phyloP scores from a whole-genome alignment of 192 early-diverging fungal species.

The Dissophora ornata region DNA sequence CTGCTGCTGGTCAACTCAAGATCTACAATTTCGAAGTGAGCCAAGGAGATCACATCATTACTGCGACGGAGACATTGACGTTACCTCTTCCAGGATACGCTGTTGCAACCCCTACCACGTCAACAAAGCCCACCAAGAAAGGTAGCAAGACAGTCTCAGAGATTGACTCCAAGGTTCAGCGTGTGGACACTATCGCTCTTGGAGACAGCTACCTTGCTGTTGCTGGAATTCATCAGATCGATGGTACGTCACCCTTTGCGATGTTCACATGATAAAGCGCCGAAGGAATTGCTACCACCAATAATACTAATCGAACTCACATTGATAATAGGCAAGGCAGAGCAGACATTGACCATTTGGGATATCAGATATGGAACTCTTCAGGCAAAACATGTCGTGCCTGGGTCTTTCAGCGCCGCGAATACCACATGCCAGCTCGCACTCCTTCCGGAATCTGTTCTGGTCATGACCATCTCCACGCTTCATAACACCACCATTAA shows the following conservation, averaged over 20 bases:
- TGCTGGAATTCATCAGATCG: conserved; percentile 34
- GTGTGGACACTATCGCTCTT: conserved; percentile 43
- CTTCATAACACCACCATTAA: conserved; percentile 40
- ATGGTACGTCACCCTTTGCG: conserved; percentile 16
- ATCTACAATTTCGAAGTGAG: conserved; percentile 28
- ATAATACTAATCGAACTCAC: too few relatives aligned
- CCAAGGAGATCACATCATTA: conserved; percentile 18
- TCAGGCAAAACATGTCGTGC: conserved; percentile 53
- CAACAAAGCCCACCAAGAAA: conserved; percentile 24
- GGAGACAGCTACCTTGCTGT: conserved; percentile 62
- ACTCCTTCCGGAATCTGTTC: conserved; percentile 54
- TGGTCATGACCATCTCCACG: conserved; percentile 53
- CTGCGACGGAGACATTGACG: conserved; percentile 31
- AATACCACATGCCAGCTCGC: conserved; percentile 49
- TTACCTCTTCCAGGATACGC: conserved; percentile 44
- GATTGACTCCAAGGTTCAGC: conserved; percentile 17
- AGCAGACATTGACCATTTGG: conserved; percentile 62
- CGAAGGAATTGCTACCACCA: too few relatives aligned
- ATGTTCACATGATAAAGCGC: neutral
- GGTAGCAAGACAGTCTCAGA: conserved; percentile 18
- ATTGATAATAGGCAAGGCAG: conserved; percentile 40
- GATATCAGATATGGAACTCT: conserved; percentile 64
- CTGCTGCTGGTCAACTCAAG: conserved; percentile 34
- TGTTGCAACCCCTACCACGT: neutral
- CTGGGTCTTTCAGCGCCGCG: conserved; percentile 18